phyloP scores from a whole-genome alignment of 768 basidiomycete genomes.

The Paxillus ammoniavirescens region DNA sequence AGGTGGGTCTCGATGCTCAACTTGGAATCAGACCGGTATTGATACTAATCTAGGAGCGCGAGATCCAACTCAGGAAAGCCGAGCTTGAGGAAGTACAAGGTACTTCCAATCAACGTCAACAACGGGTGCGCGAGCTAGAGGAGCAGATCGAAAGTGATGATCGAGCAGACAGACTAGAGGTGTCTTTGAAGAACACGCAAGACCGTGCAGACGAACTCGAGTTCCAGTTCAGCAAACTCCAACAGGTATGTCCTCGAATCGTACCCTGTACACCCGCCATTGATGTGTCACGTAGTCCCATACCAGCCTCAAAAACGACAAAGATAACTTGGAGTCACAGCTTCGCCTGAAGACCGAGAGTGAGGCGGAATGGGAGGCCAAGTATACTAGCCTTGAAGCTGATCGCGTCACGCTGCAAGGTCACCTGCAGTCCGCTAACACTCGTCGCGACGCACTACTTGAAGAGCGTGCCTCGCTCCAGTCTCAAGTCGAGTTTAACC shows the following conservation, averaged over 20 bases:
- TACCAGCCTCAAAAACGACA: conserved; percentile 56
- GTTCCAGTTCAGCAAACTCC: conserved; percentile 75
- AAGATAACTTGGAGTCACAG: conserved; percentile 52
- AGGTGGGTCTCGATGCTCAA: conserved; percentile 26
- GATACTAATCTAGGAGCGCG: conserved; percentile 55
- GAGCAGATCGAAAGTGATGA: conserved; percentile 85
- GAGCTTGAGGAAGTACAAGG: conserved; percentile 51
- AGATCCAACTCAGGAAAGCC: conserved; percentile 63
- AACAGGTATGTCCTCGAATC: conserved; percentile 52
- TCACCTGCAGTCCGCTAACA: conserved; percentile 42
- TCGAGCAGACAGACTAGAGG: conserved; percentile 71
- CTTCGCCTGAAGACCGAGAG: conserved; percentile 40
- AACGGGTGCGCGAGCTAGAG: conserved; percentile 67
- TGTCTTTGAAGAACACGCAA: conserved; percentile 72
- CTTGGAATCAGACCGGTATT: background rate
- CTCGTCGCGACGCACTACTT: conserved; percentile 46
- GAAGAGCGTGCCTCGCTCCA: conserved; percentile 52
- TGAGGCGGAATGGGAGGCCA: conserved; percentile 48
- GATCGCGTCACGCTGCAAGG: conserved; percentile 38
- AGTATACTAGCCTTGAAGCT: conserved; percentile 47
- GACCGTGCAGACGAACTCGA: conserved; percentile 83
- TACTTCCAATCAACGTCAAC: conserved; percentile 52
- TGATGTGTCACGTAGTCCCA: conserved; percentile 44
- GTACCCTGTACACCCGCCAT: background rate
- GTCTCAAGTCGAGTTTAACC: conserved; percentile 43